Conservation (phyloP, 108 stramenopile genomes). For the Cyclotella distinguenda region DNA sequence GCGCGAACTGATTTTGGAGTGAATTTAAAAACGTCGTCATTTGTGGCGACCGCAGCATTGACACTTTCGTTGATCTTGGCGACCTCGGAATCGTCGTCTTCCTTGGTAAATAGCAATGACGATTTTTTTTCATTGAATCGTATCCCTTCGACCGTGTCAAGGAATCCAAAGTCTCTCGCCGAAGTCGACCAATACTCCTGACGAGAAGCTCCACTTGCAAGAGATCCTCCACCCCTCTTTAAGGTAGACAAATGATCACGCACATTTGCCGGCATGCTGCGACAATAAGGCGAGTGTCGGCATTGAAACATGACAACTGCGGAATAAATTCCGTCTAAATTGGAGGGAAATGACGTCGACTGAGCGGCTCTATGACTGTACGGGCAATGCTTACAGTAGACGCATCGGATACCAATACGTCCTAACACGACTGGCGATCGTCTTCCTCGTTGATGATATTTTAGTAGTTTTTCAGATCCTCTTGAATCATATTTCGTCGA, state of each 20-base stretch:
- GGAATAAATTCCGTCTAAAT: slow-evolving; percentile 15
- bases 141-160: slow-evolving; percentile 42
- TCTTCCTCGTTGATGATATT: slow-evolving; percentile 46
- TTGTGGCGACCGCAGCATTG: background rate
- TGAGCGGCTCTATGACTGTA: slow-evolving; percentile 21
- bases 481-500: background rate
- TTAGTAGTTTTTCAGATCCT: slow-evolving; percentile 7
- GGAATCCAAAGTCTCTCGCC: slow-evolving; percentile 27
- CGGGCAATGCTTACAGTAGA: slow-evolving; percentile 46
- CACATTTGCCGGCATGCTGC: slow-evolving; percentile 24
- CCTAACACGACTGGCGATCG: slow-evolving; percentile 26
- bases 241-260: slow-evolving; percentile 17
- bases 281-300: slow-evolving; percentile 37
- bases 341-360: slow-evolving; percentile 17
- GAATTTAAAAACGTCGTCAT: background rate
- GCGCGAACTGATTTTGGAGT: slow-evolving; percentile 1
- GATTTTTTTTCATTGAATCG: slow-evolving; percentile 7
- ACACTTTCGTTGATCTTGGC: slow-evolving; percentile 2
- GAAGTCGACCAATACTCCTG: slow-evolving; percentile 29
- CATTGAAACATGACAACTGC: slow-evolving; percentile 44
- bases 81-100: slow-evolving; percentile 4
- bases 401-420: slow-evolving; percentile 67
- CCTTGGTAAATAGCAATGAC: background rate
- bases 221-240: slow-evolving; percentile 24
- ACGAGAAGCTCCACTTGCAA: slow-evolving; percentile 1